These are phyloP conservation scores for fission yeast (Schizosaccharomyces pombe) DNA, from an alignment of 805 yeast species.

Conservation along the genomic window ASM294v3 CU329670.1:1973501-1974000, in stretches of 20 bases:
- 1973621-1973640: too few species aligned
- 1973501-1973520: too few species aligned
- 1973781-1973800: background rate
- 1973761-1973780: conserved; percentile 6
- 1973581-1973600: too few species aligned
- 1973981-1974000: conserved; percentile 93
- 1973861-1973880: conserved; percentile 99
- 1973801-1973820: conserved; percentile 54
- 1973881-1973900: conserved; percentile 98
- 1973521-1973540: too few species aligned
- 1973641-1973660: background rate
- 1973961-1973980: conserved; percentile 98
- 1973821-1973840: conserved; percentile 93
- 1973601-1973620: too few species aligned
- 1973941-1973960: conserved; percentile 97
- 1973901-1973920: conserved; percentile 90
- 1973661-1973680: conserved; percentile 28
- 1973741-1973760: conserved; percentile 23
- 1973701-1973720: conserved; percentile 87
- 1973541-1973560: too few species aligned
- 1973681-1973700: conserved; percentile 99
- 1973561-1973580: too few species aligned
- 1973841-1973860: conserved; percentile 98
- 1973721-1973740: conserved; percentile 99
- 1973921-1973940: conserved; percentile 97